Evolutionary conservation across 768 basidiomycete species (phyloP), one percentile per base, ranked within the genome.

Genomic region (Boletus eberwhitei): DNA sequence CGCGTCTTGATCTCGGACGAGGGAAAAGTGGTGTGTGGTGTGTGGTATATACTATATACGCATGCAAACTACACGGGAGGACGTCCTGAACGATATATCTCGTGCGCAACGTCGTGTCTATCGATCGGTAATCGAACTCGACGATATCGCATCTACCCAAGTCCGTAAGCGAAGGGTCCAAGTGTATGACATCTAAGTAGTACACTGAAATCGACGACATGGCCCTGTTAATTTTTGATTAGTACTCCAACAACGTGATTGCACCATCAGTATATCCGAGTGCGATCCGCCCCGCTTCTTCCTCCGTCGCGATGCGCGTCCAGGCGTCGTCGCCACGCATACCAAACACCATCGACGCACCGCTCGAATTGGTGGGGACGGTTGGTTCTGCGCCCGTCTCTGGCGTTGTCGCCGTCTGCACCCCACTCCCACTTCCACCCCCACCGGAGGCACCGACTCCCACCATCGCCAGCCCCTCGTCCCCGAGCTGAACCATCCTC

Each of bases 181-280:
- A 17, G 2, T 24, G 40, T 40, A 7, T 21, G 29, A 29, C 29
- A 32, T 32, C 31, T 29, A 29, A 29, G 2, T 2, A 16, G 8
- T 17, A 5, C 6, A 3, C 8, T 24, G 16, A 17, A 11, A 17
- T 26, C 26, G 29, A 44, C 12, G 19, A 32, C 44, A 26, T 8
- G 16, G 16, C 3, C 34, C 3, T 17, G 13, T 19, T n/a, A n/a
- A n/a, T n/a, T 29, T 32, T 12, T 12, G 11, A 32, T 35, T 19
- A 58, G 62, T 83, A 87, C 51, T 83, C 76, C 19, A 78, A 71
- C 38, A 87, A 59, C 2, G 74, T 68, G 50, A 88, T 80, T 39
- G 65, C 59, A 6, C 84, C 85, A 50, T 77, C 63, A 14, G 50
- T 50, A 46, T 60, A 62, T 17, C 74, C 73, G 36, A 77, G 49